Base-by-base conservation (phyloP, 2,329 filamentous ascomycete genomes). In the Monilinia fructicola region DNA sequence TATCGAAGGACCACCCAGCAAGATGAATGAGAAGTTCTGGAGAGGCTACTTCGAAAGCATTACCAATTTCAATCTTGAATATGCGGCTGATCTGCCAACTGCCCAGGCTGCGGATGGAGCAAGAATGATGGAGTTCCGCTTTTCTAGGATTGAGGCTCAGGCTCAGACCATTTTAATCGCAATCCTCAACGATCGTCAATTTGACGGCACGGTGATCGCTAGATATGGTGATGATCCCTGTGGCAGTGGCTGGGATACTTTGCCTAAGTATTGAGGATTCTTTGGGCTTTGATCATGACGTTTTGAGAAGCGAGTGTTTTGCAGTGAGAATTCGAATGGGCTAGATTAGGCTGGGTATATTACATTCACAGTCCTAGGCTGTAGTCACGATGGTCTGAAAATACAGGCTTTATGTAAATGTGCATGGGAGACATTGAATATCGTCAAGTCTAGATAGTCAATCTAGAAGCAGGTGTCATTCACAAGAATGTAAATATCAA, bases 111-210 rank as follows among this genome's bases (percentile, higher is more conserved):
- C 7, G 2, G 23, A 16, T 14, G 46, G 21, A n/a, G 5, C 16
- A 7, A n/a, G 48, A 23, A 11, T 7, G 0, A 64, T 70, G 58
- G 67, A 70, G 26, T 65, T 70, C 5, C 28, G 55, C 2, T 70
- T 70, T 44, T 26, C 55, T n/a, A 44, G 66, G n/a, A 38, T 70
- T n/a, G 69, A 68, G 48, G 67, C 62, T 1, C 67, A 69, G 18
- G 63, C 67, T 16, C 44, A 65, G 38, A 54, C 28, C 0, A 66
- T 64, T 4, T n/a, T 64, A 11, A 18, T 65, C 4, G 38, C 50
- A 1, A 66, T 70, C 12, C 42, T 35, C 9, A 38, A 52, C 10
- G 53, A 60, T 44, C 42, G 14, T 26, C n/a, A 52, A 1, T 46
- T 46, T 18, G 21, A n/a, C 7, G 38, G 26, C 18, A 16, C 16